Evolutionary conservation across 2,329 filamentous ascomycete species (phyloP).

Genomic region (Aphanoascus verrucosus): DNA sequence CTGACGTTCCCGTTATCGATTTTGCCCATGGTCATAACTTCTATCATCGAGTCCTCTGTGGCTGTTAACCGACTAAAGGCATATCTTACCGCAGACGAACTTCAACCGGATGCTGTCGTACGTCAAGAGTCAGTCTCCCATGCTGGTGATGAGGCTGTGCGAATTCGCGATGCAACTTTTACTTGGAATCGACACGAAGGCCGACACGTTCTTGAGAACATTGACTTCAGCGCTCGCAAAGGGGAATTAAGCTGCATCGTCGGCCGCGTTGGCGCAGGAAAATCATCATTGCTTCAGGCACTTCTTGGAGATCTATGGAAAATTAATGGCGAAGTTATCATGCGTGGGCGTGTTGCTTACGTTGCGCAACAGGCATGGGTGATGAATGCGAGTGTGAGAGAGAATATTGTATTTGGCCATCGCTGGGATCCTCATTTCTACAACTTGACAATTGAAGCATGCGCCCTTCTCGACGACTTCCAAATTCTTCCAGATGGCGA

Average conservation of each 20-base stretch:
- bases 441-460: slow-evolving; percentile 81
- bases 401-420: slow-evolving; percentile 95
- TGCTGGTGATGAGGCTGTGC: slow-evolving; percentile 72
- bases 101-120: slow-evolving; percentile 73
- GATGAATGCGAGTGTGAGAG: slow-evolving; percentile 92
- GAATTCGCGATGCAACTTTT: slow-evolving; percentile 75
- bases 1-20: slow-evolving; percentile 90
- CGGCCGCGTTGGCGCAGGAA: slow-evolving; percentile 86
- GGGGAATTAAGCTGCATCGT: slow-evolving; percentile 89
- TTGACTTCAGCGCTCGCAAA: slow-evolving; percentile 81
- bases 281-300: slow-evolving; percentile 82
- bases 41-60: slow-evolving; percentile 91
- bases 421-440: slow-evolving; percentile 90
- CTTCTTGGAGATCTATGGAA: slow-evolving; percentile 91
- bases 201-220: slow-evolving; percentile 59
- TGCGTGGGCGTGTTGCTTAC: slow-evolving; percentile 78
- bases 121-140: slow-evolving; percentile 60
- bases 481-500: slow-evolving; percentile 87
- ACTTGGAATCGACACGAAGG: slow-evolving; percentile 84
- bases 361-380: slow-evolving; percentile 92
- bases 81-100: slow-evolving; percentile 78
- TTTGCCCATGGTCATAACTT: slow-evolving; percentile 93
- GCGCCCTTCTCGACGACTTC: slow-evolving; percentile 84
- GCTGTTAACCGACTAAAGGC: slow-evolving; percentile 75
- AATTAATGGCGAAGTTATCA: slow-evolving; percentile 65